A percentile compares a stretch with the other conserved stretches of the same genome.
These are phyloP conservation scores for Dalechampia spathulata DNA, from an alignment of 441 rosid species.

Conservation along the genomic window DNA sequence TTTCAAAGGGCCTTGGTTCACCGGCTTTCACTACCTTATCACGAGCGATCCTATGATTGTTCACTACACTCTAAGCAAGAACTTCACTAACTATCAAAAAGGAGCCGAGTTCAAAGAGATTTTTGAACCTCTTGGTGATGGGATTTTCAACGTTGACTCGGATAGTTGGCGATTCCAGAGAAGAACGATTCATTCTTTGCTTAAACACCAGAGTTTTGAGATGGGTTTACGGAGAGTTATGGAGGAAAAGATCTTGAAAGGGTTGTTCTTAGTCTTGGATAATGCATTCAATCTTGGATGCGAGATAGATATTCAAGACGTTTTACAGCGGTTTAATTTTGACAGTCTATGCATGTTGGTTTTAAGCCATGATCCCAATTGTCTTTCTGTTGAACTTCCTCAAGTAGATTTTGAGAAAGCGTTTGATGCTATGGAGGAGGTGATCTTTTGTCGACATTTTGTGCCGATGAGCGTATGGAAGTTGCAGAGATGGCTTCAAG, in stretches of 20 bases:
- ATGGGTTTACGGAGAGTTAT: neutral
- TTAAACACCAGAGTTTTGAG: neutral
- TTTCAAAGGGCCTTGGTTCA: conserved; percentile 31
- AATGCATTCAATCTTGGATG: neutral
- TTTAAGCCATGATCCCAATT: conserved; percentile 14
- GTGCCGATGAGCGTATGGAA: conserved; percentile 26
- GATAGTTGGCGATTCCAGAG: conserved; percentile 20
- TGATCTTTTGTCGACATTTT: conserved; percentile 18
- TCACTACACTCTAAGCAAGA: conserved; percentile 17
- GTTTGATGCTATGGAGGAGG: conserved; percentile 24
- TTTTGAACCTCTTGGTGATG: conserved; percentile 25
- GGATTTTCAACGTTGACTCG: conserved; percentile 20
- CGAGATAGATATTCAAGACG: conserved; percentile 16
- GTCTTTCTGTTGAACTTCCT: conserved; percentile 15
- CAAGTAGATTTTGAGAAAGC: conserved; percentile 13
- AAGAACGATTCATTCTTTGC: conserved; percentile 11
- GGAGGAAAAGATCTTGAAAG: conserved; percentile 8
- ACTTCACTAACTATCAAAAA: conserved; percentile 26
- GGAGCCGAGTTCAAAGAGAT: conserved; percentile 18
- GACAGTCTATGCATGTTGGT: conserved; percentile 14
- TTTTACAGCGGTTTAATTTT: conserved; percentile 17
- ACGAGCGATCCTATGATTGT: conserved; percentile 25
- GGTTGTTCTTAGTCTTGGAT: conserved; percentile 19
- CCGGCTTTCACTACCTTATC: conserved; percentile 5
- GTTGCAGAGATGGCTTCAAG: conserved; percentile 20